Evolutionary conservation across 176 grass and related monocot species (phyloP).

Genomic region (Ensete ventricosum): DNA sequence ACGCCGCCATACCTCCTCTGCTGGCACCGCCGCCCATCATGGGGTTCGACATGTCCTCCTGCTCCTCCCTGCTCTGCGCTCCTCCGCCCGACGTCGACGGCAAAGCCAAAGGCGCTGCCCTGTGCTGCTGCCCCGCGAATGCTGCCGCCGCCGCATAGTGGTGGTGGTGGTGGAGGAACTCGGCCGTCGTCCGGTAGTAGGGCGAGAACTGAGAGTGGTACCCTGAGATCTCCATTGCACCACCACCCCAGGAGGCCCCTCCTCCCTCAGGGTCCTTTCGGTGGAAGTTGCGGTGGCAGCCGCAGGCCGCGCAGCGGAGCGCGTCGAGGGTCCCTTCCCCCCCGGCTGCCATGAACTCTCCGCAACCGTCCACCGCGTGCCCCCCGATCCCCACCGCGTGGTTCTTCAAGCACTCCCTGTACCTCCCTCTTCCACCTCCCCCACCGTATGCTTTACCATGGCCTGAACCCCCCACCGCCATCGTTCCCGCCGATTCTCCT

Average conservation of each 20-base stretch:
- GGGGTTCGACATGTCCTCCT: conserved; percentile 36
- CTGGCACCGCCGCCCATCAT: conserved; percentile 19
- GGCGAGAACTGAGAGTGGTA: conserved; percentile 50
- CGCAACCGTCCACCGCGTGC: conserved; percentile 70
- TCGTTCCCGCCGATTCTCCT: neutral
- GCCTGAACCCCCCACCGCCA: conserved; percentile 13
- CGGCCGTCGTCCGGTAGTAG: conserved; percentile 62
- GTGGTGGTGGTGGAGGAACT: conserved; percentile 47
- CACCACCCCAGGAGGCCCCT: neutral
- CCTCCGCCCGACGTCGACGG: conserved; percentile 54
- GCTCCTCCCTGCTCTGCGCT: conserved; percentile 33
- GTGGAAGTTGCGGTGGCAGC: conserved; percentile 98
- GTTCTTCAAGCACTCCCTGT: conserved; percentile 89
- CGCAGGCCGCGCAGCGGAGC: conserved; percentile 73
- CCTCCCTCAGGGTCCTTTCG: conserved; percentile 28
- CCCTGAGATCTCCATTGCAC: neutral
- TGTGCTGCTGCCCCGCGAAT: conserved; percentile 20
- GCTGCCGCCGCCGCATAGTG: conserved; percentile 23
- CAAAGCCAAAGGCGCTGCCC: conserved; percentile 29
- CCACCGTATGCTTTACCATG: neutral
- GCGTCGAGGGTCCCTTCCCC: conserved; percentile 69
- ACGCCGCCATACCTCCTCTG: neutral
- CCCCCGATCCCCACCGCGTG: conserved; percentile 83
- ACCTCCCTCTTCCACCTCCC: conserved; percentile 21
- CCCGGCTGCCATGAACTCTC: conserved; percentile 73